Conservation (phyloP, 2,329 filamentous ascomycete genomes). For the Apiospora rasikravindrae region DNA sequence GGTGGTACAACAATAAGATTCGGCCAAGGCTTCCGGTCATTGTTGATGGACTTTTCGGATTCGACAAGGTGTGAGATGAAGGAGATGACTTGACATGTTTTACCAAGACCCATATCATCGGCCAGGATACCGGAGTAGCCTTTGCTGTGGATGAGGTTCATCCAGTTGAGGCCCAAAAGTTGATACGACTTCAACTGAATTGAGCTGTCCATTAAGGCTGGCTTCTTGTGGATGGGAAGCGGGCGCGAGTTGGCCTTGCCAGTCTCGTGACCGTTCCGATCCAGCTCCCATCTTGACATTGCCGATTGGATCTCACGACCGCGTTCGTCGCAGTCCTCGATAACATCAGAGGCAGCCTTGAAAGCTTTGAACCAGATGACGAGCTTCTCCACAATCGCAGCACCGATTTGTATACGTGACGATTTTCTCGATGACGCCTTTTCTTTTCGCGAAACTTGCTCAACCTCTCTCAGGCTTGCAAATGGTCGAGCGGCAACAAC, state of each 20-base stretch:
- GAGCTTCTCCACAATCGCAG: conserved; percentile 45
- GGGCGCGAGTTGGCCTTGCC: conserved; percentile 33
- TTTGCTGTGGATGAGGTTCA: conserved; percentile 80
- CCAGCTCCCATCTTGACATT: conserved; percentile 38
- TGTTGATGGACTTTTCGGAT: conserved; percentile 41
- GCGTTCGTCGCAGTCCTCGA: conserved; percentile 52
- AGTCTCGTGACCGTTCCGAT: conserved; percentile 43
- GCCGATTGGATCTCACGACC: conserved; percentile 37
- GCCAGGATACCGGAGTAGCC: conserved; percentile 88
- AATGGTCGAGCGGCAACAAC: conserved; percentile 82
- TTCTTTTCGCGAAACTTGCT: conserved; percentile 58
- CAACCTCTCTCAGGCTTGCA: conserved; percentile 64
- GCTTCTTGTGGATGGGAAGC: conserved; percentile 65
- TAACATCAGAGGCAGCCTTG: conserved; percentile 48
- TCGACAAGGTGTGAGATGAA: conserved; percentile 85
- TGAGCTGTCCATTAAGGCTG: conserved; percentile 75
- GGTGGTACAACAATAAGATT: conserved; percentile 89
- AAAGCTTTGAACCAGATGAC: conserved; percentile 52
- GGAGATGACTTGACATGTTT: conserved; percentile 95
- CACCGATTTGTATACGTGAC: conserved; percentile 34
- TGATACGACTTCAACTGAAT: conserved; percentile 91
- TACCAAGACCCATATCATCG: conserved; percentile 96
- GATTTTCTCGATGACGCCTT: conserved; percentile 40
- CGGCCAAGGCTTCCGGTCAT: conserved; percentile 61
- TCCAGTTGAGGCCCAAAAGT: conserved; percentile 92